Percentiles rank a stretch among this genome's conserved stretches.
phyloP scores from a whole-genome alignment of 495 filamentous ascomycete species.

The Daldinia childiae region DNA sequence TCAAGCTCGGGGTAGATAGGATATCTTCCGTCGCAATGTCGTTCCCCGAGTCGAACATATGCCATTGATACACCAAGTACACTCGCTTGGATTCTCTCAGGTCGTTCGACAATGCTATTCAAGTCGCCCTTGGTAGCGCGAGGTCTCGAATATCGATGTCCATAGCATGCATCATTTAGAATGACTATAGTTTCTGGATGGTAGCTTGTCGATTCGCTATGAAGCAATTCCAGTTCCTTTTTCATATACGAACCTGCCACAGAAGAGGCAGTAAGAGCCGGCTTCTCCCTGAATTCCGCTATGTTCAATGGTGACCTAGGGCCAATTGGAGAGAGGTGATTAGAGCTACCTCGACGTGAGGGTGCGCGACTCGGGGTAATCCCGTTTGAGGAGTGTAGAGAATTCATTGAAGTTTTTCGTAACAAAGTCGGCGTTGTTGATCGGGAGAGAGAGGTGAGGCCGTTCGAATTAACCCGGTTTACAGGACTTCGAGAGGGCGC shows the following conservation, averaged over 20 bases:
- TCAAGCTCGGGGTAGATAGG: conserved; percentile 63
- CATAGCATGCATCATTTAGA: conserved; percentile 92
- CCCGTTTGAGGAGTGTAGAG: conserved; percentile 58
- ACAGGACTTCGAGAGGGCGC: conserved; percentile 59
- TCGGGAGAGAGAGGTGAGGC: conserved; percentile 49
- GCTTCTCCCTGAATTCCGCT: conserved; percentile 53
- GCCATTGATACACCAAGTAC: conserved; percentile 84
- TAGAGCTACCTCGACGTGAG: conserved; percentile 62
- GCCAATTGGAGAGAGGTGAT: conserved; percentile 54
- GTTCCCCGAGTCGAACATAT: conserved; percentile 83
- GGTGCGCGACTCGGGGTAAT: conserved; percentile 48
- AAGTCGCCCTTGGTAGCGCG: conserved; percentile 71
- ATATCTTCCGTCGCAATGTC: conserved; percentile 76
- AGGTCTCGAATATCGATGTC: conserved; percentile 88
- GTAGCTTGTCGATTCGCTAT: conserved; percentile 56
- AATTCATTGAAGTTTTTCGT: conserved; percentile 65
- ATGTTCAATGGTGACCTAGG: conserved; percentile 52
- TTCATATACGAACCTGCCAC: conserved; percentile 76
- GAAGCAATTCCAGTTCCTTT: conserved; percentile 72
- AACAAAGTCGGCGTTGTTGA: conserved; percentile 60
- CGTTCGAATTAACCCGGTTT: conserved; percentile 55
- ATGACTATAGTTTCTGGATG: conserved; percentile 78
- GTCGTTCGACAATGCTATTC: conserved; percentile 84
- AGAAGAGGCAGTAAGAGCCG: conserved; percentile 67
- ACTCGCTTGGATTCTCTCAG: conserved; percentile 88